Evolutionary conservation across 345 rosid species (phyloP).

Genomic region (Populus simonii): DNA sequence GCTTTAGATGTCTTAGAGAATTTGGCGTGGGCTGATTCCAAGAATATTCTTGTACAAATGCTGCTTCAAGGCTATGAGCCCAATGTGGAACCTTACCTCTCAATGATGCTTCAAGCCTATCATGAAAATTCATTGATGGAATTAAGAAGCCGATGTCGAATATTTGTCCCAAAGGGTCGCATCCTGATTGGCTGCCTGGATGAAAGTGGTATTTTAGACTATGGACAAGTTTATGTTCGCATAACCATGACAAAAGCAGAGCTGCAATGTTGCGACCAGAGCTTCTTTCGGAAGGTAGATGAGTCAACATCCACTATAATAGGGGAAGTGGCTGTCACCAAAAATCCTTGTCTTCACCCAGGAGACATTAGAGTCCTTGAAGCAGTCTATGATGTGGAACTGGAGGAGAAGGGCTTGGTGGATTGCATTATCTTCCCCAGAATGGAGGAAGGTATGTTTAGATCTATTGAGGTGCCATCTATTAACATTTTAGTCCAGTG

Average conservation of each 20-base stretch:
- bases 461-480: conserved; percentile 1
- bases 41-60: conserved; percentile 64
- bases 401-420: conserved; percentile 61
- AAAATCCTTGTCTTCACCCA: conserved; percentile 95
- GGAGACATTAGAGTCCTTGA: conserved; percentile 90
- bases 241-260: conserved; percentile 67
- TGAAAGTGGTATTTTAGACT: conserved; percentile 64
- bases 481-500: neutral
- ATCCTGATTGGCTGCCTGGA: conserved; percentile 86
- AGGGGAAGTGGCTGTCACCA: conserved; percentile 83
- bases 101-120: conserved; percentile 84
- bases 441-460: conserved; percentile 70
- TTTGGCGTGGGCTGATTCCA: conserved; percentile 48
- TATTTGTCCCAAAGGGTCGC: conserved; percentile 80
- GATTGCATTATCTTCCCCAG: conserved; percentile 80
- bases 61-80: conserved; percentile 74
- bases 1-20: conserved; percentile 68
- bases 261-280: conserved; percentile 45
- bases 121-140: conserved; percentile 62
- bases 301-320: conserved; percentile 56
- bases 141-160: conserved; percentile 64
- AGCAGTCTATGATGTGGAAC: conserved; percentile 56
- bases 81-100: conserved; percentile 66
- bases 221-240: conserved; percentile 81
- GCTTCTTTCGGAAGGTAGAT: conserved; percentile 54